These are phyloP conservation scores for Gaertneriomyces semiglobifer DNA, from an alignment of 192 early-diverging fungal genomes.

Conservation along the genomic window DNA sequence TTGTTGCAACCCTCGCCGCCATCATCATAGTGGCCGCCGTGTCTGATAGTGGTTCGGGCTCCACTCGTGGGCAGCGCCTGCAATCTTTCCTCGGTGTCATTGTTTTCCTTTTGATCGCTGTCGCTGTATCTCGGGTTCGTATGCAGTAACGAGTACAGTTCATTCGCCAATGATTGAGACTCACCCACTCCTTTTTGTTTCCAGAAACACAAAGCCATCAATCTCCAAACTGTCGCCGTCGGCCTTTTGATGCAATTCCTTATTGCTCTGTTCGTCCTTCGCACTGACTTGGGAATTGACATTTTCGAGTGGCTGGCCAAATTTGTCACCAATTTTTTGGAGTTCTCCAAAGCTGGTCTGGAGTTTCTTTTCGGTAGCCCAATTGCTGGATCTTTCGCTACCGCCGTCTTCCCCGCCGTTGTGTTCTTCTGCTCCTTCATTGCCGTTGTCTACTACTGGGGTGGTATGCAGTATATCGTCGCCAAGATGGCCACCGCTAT, in stretches of 20 bases:
- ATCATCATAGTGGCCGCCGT: constrained; percentile 56
- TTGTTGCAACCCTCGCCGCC: constrained; percentile 49
- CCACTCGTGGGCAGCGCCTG: constrained; percentile 65
- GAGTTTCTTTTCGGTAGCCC: constrained; percentile 63
- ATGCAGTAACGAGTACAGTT: no score
- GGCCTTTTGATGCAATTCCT: constrained; percentile 74
- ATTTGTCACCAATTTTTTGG: constrained; percentile 58
- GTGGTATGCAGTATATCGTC: constrained; percentile 79
- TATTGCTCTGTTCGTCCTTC: constrained; percentile 75
- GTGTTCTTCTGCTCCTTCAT: constrained; percentile 87
- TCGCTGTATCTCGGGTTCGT: constrained; percentile 4
- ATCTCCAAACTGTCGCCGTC: constrained; percentile 70
- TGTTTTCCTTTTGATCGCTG: constrained; percentile 50
- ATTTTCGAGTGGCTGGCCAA: constrained; percentile 69
- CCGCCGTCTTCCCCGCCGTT: constrained; percentile 75
- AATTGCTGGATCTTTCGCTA: constrained; percentile 53
- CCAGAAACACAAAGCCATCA: constrained; percentile 58
- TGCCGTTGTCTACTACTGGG: constrained; percentile 78
- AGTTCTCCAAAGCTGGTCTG: constrained; percentile 64
- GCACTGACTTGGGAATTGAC: constrained; percentile 64
- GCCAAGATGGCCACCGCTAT: constrained; percentile 60
- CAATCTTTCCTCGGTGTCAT: constrained; percentile 73
- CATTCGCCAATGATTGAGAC: no score
- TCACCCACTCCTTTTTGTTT: constrained; percentile 37
- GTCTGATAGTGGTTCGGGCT: constrained; percentile 34